Evolutionary conservation across 2,329 filamentous ascomycete species (phyloP), one percentile per base, ranked within the genome.

Genomic region (Alternaria consortialis): DNA sequence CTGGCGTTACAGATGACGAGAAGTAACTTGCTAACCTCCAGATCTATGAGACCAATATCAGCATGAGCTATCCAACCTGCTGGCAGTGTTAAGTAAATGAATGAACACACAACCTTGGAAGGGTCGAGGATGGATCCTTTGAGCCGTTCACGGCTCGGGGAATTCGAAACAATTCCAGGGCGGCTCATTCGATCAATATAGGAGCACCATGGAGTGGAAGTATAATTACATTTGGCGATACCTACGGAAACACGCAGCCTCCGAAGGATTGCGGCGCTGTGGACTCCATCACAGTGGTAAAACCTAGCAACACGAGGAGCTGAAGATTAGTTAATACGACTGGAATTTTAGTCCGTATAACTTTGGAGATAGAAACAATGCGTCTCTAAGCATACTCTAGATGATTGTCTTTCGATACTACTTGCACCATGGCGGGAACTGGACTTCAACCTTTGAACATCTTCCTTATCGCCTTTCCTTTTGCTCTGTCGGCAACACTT

Each of bases 401-500:
- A 17, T 23, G 53, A 47, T 39, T 15, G 7, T n/a, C 13, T 31
- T n/a, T n/a, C 29, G 9, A 17, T 32, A 3, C 20, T n/a, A 7
- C 17, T 9, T n/a, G 7, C 20, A 55, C n/a, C 29, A 63, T 60
- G 60, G 39, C 60, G n/a, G 40, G 39, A 23, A 52, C 56, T 11
- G 60, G 52, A 3, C 46, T 63, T 20, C 60, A 63, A 17, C 47
- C 46, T 12, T 3, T 48, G 7, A 60, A 60, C 29, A 27, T 63
- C 7, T 60, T 60, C 11, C 42, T 63, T 13, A 56, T 54, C 7
- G 17, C 57, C 7, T 57, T 60, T 31, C 61, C 57, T 51, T 57
- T 56, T 34, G 3, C 44, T 13, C n/a, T 46, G 11, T 59, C 57
- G 12, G 11, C 40, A n/a, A 13, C 29, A 4, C 52, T 63, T 37